Conservation (phyloP, 2,329 filamentous ascomycete genomes). For the Pyricularia sp. region DNA sequence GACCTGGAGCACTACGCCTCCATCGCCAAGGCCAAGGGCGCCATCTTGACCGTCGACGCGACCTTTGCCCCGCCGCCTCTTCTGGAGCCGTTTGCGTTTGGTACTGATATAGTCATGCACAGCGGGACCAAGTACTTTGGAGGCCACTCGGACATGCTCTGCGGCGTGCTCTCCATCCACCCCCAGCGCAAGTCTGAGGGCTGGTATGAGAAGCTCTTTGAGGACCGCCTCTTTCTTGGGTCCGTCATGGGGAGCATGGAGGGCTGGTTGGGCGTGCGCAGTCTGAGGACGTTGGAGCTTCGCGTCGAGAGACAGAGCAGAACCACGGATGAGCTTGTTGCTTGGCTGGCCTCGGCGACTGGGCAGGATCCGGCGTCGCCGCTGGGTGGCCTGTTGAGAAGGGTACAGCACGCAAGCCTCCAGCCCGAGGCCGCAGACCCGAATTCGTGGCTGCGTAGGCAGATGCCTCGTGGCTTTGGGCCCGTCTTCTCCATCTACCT, state of each 20-base stretch:
- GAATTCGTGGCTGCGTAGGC: constrained; percentile 63
- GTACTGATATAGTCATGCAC: constrained; percentile 85
- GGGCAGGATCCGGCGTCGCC: constrained; percentile 8
- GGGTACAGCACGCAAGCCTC: constrained; percentile 56
- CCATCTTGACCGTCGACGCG: constrained; percentile 73
- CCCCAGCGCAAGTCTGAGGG: constrained; percentile 28
- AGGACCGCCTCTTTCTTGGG: constrained; percentile 70
- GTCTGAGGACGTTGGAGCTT: constrained; percentile 76
- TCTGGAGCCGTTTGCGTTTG: constrained; percentile 73
- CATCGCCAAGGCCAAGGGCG: constrained; percentile 62
- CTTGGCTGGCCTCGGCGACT: constrained; percentile 52
- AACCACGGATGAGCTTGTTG: constrained; percentile 60
- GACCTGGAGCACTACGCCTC: constrained; percentile 63
- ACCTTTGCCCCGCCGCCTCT: constrained; percentile 90
- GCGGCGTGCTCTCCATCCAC: constrained; percentile 67
- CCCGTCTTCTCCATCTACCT: constrained; percentile 76
- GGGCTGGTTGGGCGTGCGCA: constrained; percentile 84
- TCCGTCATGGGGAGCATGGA: constrained; percentile 83
- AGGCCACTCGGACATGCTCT: constrained; percentile 88
- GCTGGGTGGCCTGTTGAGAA: constrained; percentile 6
- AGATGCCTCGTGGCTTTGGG: constrained; percentile 89
- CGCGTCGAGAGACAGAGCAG: constrained; percentile 68
- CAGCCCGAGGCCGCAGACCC: constrained; percentile 55
- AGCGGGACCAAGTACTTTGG: constrained; percentile 94
- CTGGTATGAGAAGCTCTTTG: constrained; percentile 51